Conservation (phyloP, 106 monocot species). For the Chionographis japonica region DNA sequence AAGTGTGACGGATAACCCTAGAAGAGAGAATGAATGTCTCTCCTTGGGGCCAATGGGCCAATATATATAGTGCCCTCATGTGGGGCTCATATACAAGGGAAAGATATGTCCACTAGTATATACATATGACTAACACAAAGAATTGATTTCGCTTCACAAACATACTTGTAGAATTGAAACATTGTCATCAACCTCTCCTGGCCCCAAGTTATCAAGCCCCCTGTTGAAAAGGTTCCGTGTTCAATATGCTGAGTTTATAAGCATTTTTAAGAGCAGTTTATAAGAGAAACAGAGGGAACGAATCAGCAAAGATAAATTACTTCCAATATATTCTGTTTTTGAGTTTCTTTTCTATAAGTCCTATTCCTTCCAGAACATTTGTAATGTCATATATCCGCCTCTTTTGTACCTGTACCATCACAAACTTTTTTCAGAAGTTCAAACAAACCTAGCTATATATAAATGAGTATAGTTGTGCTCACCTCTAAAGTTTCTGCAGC, state of each 20-base stretch:
- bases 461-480: not conserved
- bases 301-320: constrained; percentile 24
- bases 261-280: not conserved
- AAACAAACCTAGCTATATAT: not conserved
- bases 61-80: not conserved
- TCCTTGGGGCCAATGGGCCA: no score
- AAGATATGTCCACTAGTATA: not conserved
- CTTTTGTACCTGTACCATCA: constrained; percentile 50
- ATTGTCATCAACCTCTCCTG: constrained; percentile 20
- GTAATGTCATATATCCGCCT: constrained; percentile 81
- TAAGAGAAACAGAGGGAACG: not conserved
- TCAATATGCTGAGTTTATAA: not conserved
- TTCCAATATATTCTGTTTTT: constrained; percentile 68
- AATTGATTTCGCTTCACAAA: not conserved
- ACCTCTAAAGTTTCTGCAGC: constrained; percentile 71
- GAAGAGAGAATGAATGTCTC: no score
- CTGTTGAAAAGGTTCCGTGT: constrained; percentile 18
- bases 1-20: no score
- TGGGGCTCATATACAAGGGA: not conserved
- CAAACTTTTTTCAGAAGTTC: not conserved
- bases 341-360: constrained; percentile 67
- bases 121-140: not conserved
- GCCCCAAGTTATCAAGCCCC: constrained; percentile 27
- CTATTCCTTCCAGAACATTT: constrained; percentile 77
- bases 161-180: constrained; percentile 30